Base-by-base conservation (phyloP, 2,329 filamentous ascomycete species). In the Fusarium chlamydosporum region DNA sequence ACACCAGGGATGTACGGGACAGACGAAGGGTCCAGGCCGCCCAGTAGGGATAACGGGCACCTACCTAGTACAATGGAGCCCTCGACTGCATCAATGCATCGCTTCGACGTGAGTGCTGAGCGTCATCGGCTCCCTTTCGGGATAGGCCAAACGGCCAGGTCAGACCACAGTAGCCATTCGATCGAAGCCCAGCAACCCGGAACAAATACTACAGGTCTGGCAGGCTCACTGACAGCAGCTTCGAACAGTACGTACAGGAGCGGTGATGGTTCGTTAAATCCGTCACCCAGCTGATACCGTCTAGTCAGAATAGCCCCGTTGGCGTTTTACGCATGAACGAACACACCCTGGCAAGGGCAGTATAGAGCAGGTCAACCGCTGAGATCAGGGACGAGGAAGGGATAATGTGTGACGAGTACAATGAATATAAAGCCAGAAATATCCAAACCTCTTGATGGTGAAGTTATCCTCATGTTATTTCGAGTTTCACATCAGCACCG, bases 31-130 rank as follows among this genome's bases (percentile, higher is more conserved):
- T 74, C 70, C 6, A 61, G 68, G 5, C 64, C 70, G 18, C 64
- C 72, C 10, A 74, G 68, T 34, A 64, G 72, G 56, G 68, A 71
- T 15, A 70, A 68, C n/a, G 61, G 59, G 4, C 64, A 67, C 27
- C 55, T 67, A 4, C 67, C 67, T 16, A 59, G 41, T 15, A 72
- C 69, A 9, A 61, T 72, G 51, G 71, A 73, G 45, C 71, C 67
- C 11, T 71, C 68, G 2, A 63, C 61, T 6, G 67, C 61, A 10
- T 61, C 68, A 15, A 67, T 73, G 56, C 61, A 65, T 20, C 61
- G 71, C 7, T 73, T 73, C 20, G 71, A 72, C 37, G 18, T 73
- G 31, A 68, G 58, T 11, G 46, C 67, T 10, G 71, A 73, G 27
- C 65, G 71, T 7, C 71, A 73, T 53, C 68, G 69, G 20, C 57